phyloP scores from a whole-genome alignment of 1,284 basidiomycete genomes.

The Pisolithus thermaeus region DNA sequence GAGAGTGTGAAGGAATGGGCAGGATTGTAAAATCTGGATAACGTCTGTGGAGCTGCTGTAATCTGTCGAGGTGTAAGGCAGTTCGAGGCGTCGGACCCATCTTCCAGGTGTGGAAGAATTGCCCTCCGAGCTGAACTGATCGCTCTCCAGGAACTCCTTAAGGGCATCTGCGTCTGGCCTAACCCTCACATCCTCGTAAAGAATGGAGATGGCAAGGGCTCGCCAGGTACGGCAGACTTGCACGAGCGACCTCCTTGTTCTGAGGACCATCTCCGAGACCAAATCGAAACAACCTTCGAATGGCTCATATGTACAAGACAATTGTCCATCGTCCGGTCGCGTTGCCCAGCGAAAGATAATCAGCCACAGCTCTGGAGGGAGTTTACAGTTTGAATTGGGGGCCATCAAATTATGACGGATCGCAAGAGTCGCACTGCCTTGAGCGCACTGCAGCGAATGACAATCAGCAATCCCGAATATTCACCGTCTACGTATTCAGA shows the following conservation, averaged over 20 bases:
- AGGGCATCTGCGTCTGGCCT: constrained; percentile 27
- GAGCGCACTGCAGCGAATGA: no score
- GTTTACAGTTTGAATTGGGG: constrained; percentile 3
- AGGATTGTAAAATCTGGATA: constrained; percentile 43
- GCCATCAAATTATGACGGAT: not conserved
- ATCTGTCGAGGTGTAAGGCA: constrained; percentile 51
- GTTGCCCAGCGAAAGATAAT: constrained; percentile 44
- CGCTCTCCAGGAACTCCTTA: constrained; percentile 23
- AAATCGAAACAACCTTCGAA: constrained; percentile 33
- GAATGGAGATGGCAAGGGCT: constrained; percentile 34
- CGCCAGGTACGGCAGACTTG: constrained; percentile 56
- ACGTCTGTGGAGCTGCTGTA: constrained; percentile 21
- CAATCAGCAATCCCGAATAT: no score
- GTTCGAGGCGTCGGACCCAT: constrained; percentile 46
- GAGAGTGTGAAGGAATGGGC: constrained; percentile 49
- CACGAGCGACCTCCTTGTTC: constrained; percentile 38
- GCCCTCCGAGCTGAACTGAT: constrained; percentile 15
- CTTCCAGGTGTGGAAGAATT: constrained; percentile 31
- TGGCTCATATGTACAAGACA: constrained; percentile 32
- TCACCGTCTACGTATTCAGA: no score
- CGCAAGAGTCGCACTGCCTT: no score
- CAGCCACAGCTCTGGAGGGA: constrained; percentile 50
- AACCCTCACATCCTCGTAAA: constrained; percentile 53
- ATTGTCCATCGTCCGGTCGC: constrained; percentile 22
- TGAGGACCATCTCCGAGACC: constrained; percentile 11